Evolutionary conservation across 2,329 filamentous ascomycete species (phyloP), one percentile per base, ranked within the genome.

Genomic region (Bipolaris victoriae): DNA sequence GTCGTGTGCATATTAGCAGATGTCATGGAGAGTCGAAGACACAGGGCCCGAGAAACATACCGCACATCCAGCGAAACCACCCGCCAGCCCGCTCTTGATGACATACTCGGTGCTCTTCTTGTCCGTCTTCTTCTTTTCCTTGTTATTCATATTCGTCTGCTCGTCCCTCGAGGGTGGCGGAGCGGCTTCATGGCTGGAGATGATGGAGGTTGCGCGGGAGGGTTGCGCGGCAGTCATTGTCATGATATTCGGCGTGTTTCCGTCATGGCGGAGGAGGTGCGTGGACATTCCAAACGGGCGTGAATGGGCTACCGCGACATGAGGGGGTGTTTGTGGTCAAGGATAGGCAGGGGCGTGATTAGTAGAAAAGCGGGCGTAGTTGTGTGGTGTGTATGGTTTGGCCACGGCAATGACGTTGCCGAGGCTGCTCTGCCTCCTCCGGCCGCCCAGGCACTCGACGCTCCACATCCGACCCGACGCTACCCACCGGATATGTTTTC

Each of bases 61-160:
- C 64, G 91, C 92, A 80, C 92, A 97, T 64, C 94, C 95, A 51
- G 95, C 95, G 57, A 97, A 66, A 15, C 95, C 95, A 46, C 95
- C 95, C 2, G 95, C 94, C 31, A 96, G 79, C 33, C 91, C 91
- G 60, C 90, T 95, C 67, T 91, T 87, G 78, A 92, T 83, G 41
- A 95, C 81, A 78, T 98, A 98, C 67, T 96, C 90, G 63, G 90
- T 80, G 73, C 88, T 95, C 73, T 89, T 87, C 78, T 88, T 91
- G 63, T 90, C 81, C 26, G 85, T 76, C 67, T 83, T 83, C 63
- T 81, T 63, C 40, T 55, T 56, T 29, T 49, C 54, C 29, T 11
- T 31, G 10, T 1, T 31, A 3, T 31, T 31, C 29, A 31, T 31
- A 31, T 31, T 31, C 29, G 10, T 31, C 29, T 43, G 47, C 31